Conservation (phyloP, 768 basidiomycete species). For the Boletus reticulatus region DNA sequence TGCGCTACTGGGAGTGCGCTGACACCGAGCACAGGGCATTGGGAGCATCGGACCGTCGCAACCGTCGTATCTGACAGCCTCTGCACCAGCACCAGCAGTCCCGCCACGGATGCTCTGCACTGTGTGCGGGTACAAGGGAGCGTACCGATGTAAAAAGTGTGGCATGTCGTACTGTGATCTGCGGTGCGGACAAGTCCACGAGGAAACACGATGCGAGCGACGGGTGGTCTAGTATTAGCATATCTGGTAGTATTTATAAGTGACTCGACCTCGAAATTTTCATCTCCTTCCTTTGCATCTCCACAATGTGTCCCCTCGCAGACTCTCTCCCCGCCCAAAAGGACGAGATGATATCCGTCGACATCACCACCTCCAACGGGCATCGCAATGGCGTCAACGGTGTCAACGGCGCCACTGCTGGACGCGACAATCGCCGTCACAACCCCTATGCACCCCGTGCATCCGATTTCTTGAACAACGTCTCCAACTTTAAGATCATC, state of each 20-base stretch:
- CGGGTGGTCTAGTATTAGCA: constrained; percentile 47
- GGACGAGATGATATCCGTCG: constrained; percentile 70
- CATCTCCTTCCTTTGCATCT: too few species aligned
- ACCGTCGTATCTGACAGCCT: constrained; percentile 73
- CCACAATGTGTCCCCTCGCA: constrained; percentile 18
- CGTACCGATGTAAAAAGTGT: constrained; percentile 77
- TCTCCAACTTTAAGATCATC: constrained; percentile 94
- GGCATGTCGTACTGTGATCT: constrained; percentile 73
- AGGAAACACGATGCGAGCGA: constrained; percentile 79
- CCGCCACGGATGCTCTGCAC: constrained; percentile 76
- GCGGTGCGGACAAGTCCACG: constrained; percentile 70
- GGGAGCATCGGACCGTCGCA: constrained; percentile 47
- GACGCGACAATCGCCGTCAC: constrained; percentile 38
- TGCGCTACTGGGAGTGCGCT: background rate
- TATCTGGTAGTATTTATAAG: background rate
- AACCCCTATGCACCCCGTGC: constrained; percentile 92
- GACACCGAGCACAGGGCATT: constrained; percentile 48
- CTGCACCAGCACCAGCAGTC: constrained; percentile 53
- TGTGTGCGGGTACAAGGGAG: constrained; percentile 85
- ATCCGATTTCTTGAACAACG: constrained; percentile 88
- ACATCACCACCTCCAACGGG: constrained; percentile 39
- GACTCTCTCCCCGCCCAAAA: constrained; percentile 43
- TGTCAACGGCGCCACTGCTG: constrained; percentile 36
- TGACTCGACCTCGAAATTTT: too few species aligned
- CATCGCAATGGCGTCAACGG: constrained; percentile 31